phyloP scores from a whole-genome alignment of 306 rosid species.

The Vigna hirtella region DNA sequence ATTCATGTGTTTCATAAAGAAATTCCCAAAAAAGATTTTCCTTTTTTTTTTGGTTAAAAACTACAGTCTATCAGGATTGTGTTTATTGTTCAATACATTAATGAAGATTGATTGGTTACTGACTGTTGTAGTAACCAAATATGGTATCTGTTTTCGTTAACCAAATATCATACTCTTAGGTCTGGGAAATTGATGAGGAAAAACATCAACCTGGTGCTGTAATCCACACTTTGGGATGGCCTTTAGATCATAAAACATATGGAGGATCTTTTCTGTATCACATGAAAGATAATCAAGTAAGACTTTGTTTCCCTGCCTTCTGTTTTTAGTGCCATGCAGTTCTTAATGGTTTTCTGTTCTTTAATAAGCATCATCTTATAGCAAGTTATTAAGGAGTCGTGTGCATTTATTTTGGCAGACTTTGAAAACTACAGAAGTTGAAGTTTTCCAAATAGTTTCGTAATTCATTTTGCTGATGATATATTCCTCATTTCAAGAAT shows the following conservation, averaged over 20 bases:
- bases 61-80: not conserved
- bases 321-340: not conserved
- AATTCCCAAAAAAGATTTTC: not conserved
- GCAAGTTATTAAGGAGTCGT: conserved; percentile 16
- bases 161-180: conserved; percentile 55
- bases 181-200: conserved; percentile 88
- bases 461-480: conserved; percentile 22
- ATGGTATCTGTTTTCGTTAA: conserved; percentile 18
- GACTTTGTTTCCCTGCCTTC: not conserved
- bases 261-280: conserved; percentile 98
- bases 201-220: conserved; percentile 89
- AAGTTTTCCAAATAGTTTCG: conserved; percentile 4
- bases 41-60: conserved; percentile 32
- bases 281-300: conserved; percentile 90
- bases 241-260: conserved; percentile 85
- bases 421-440: conserved; percentile 11
- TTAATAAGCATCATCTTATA: conserved; percentile 21
- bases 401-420: conserved; percentile 27
- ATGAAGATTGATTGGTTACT: conserved; percentile 8
- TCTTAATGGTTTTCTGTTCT: conserved; percentile 15
- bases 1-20: conserved; percentile 7
- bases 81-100: conserved; percentile 21
- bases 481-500: conserved; percentile 36
- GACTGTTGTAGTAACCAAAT: conserved; percentile 6
- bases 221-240: conserved; percentile 96